These are phyloP conservation scores for Lophiostoma macrostomum DNA, from an alignment of 495 filamentous ascomycete species.

Conservation along the genomic window DNA sequence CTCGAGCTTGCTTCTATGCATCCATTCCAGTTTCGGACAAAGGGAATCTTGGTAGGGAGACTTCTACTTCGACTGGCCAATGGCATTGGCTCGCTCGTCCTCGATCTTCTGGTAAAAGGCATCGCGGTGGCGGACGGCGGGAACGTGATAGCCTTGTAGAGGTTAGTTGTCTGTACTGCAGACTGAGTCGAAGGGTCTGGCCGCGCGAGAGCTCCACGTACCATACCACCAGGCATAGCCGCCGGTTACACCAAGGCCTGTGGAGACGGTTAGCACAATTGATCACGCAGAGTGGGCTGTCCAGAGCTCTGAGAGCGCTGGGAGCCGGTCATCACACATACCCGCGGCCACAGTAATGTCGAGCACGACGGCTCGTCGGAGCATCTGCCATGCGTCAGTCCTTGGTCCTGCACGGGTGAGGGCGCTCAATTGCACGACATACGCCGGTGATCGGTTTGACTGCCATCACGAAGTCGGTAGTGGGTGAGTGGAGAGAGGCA, in stretches of 20 bases:
- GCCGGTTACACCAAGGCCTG: slow-evolving; percentile 65
- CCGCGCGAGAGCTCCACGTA: slow-evolving; percentile 46
- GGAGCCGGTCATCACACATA: slow-evolving; percentile 45
- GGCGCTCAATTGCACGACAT: slow-evolving; percentile 36
- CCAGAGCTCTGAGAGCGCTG: neutral
- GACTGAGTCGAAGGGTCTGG: too few species aligned
- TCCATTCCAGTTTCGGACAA: slow-evolving; percentile 10
- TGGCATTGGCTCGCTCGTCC: slow-evolving; percentile 54
- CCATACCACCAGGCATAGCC: slow-evolving; percentile 82
- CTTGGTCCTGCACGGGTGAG: slow-evolving; percentile 32
- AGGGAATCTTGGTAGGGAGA: slow-evolving; percentile 11
- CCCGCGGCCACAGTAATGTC: slow-evolving; percentile 75
- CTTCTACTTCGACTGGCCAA: slow-evolving; percentile 37
- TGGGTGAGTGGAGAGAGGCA: slow-evolving; percentile 10
- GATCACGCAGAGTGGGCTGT: neutral
- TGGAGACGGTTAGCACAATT: slow-evolving; percentile 3
- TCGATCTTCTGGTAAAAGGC: slow-evolving; percentile 73
- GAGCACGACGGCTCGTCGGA: slow-evolving; percentile 69
- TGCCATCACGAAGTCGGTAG: slow-evolving; percentile 33
- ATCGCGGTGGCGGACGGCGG: slow-evolving; percentile 71
- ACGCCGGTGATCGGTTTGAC: slow-evolving; percentile 58
- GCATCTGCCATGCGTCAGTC: slow-evolving; percentile 53
- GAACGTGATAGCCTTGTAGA: slow-evolving; percentile 64
- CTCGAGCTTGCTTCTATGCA: slow-evolving; percentile 10
- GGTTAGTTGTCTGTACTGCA: slow-evolving; percentile 3